Evolutionary conservation across 78 protist genomes (phyloP).

Genomic region (Dictyostelium brefeldianum): DNA sequence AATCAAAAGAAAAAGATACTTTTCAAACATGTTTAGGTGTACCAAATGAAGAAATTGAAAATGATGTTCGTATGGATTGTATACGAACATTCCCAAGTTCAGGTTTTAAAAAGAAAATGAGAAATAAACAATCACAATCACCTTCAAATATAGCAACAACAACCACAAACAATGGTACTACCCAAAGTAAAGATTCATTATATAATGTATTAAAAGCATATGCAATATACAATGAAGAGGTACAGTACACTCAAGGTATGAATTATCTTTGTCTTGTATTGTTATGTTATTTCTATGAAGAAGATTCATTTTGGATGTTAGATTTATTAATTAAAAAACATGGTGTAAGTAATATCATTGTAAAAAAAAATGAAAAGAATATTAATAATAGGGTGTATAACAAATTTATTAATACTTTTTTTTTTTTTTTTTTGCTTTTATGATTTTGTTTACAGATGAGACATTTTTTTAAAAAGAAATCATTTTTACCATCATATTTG

Average conservation of each 20-base stretch:
- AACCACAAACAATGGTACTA: background rate
- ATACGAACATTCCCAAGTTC: constrained; percentile 61
- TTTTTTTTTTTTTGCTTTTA: background rate
- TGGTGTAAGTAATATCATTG: too few species aligned
- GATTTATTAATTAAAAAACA: constrained; percentile 70
- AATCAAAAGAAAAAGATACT: background rate
- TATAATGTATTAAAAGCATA: constrained; percentile 67
- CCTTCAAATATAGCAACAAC: background rate
- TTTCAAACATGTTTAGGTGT: constrained; percentile 17
- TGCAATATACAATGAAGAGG: constrained; percentile 71
- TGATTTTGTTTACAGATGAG: constrained; percentile 42
- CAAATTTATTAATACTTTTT: background rate
- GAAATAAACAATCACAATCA: constrained; percentile 17
- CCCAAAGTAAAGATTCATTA: constrained; percentile 38
- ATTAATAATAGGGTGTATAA: background rate
- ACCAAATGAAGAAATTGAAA: constrained; percentile 43
- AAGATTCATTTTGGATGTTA: constrained; percentile 74
- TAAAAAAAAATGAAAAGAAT: too few species aligned
- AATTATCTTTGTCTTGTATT: constrained; percentile 63
- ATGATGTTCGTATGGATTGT: constrained; percentile 54
- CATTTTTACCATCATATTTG: constrained; percentile 53
- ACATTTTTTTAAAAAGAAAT: constrained; percentile 66
- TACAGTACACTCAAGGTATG: constrained; percentile 77
- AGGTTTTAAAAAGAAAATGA: constrained; percentile 52
- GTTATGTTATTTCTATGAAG: constrained; percentile 60